Evolutionary conservation across 495 filamentous ascomycete species (phyloP).

Genomic region (Daldinia bambusicola): DNA sequence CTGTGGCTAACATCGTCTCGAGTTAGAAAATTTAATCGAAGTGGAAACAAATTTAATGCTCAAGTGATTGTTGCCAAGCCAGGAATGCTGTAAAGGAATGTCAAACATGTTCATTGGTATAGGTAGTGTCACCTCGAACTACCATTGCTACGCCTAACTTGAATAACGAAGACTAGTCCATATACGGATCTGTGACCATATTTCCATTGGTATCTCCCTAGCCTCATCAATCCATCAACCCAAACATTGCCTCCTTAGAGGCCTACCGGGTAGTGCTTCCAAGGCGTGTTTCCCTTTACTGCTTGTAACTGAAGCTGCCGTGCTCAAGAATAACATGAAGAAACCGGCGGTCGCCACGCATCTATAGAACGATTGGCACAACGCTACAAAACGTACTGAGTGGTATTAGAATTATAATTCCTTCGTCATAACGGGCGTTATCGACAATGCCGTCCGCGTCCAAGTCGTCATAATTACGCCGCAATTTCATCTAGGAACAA

Average conservation of each 20-base stretch:
- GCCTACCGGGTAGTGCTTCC: conserved; percentile 7
- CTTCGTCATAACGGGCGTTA: conserved; percentile 32
- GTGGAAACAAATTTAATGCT: not conserved
- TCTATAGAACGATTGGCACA: conserved; percentile 29
- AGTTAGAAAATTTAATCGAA: not conserved
- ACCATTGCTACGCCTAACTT: conserved; percentile 8
- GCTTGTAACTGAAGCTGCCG: conserved; percentile 18
- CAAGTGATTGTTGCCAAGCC: not conserved
- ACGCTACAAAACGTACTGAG: conserved; percentile 35
- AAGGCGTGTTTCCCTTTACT: not conserved
- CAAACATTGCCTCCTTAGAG: not conserved
- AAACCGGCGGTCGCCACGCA: conserved; percentile 7
- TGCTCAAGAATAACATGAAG: conserved; percentile 7
- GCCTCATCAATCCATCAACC: conserved; percentile 17
- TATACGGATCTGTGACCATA: conserved; percentile 6
- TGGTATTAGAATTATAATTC: conserved; percentile 40
- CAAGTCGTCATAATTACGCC: conserved; percentile 2
- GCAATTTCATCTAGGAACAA: conserved; percentile 2
- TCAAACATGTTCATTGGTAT: conserved; percentile 17
- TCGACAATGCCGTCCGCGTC: conserved; percentile 21
- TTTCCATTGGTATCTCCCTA: conserved; percentile 23
- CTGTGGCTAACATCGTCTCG: conserved; percentile 32
- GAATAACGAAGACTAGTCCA: not conserved
- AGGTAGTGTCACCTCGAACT: conserved; percentile 4
- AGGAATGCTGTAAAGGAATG: conserved; percentile 10